These are phyloP conservation scores for Astraeus odoratus DNA, from an alignment of 768 basidiomycete genomes.

Conservation along the genomic window DNA sequence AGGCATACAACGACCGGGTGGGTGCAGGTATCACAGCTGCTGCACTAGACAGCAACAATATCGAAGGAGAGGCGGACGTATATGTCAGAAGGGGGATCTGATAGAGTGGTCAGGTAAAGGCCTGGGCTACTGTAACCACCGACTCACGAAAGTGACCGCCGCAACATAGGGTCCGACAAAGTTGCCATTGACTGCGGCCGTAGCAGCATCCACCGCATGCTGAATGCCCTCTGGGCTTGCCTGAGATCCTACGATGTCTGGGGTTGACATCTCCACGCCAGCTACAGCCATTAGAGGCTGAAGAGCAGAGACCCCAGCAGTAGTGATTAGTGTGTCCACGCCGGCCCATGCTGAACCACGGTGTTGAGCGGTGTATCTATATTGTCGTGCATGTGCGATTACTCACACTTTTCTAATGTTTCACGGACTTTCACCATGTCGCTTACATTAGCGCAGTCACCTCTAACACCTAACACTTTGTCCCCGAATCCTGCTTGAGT, in stretches of 20 bases:
- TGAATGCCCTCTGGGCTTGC: conserved; percentile 52
- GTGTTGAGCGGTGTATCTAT: neutral
- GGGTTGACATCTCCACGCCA: conserved; percentile 36
- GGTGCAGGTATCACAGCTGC: conserved; percentile 81
- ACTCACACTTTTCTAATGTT: conserved; percentile 48
- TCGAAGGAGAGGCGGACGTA: conserved; percentile 59
- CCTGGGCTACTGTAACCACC: neutral
- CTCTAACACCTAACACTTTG: conserved; percentile 44
- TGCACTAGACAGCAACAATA: conserved; percentile 73
- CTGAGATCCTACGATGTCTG: conserved; percentile 27
- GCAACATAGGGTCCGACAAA: conserved; percentile 64
- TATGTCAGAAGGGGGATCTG: conserved; percentile 72
- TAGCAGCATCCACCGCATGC: conserved; percentile 48
- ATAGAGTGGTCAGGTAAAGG: neutral
- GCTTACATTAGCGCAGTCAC: conserved; percentile 57
- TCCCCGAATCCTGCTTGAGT: conserved; percentile 13
- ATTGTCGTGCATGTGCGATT: neutral
- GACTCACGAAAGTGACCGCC: conserved; percentile 64
- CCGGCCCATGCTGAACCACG: conserved; percentile 64
- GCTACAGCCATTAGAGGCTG: conserved; percentile 69
- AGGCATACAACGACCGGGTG: conserved; percentile 75
- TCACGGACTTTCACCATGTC: conserved; percentile 61
- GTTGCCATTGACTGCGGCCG: conserved; percentile 54
- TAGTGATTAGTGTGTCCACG: conserved; percentile 75
- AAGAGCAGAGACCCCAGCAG: conserved; percentile 80